phyloP scores from a whole-genome alignment of 2,329 filamentous ascomycete species.

The Huntiella decipiens region DNA sequence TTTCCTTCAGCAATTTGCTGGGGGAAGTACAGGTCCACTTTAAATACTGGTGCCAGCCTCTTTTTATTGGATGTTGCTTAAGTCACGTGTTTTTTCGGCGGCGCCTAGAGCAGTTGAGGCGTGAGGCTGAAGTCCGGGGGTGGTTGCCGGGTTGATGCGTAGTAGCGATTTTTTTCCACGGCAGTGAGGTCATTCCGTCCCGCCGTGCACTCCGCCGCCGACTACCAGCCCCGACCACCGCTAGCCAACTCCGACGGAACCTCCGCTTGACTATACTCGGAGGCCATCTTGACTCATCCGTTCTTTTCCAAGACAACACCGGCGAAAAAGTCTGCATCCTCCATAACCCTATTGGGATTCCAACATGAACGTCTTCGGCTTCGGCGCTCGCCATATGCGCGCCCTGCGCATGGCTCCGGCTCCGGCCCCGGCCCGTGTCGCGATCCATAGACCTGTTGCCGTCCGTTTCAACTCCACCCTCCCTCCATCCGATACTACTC shows the following conservation, averaged over 20 bases:
- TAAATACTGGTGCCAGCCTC: conserved; percentile 5
- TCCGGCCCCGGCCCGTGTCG: conserved; percentile 15
- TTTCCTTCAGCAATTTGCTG: conserved; percentile 1
- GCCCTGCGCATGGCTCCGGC: conserved; percentile 18
- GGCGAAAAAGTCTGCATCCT: not conserved
- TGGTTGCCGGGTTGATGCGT: not conserved
- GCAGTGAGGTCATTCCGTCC: not conserved
- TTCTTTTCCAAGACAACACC: too few species aligned
- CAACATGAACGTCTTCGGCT: conserved; percentile 12
- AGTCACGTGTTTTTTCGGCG: conserved; percentile 4
- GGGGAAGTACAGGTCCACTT: conserved; percentile 3
- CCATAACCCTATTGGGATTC: not conserved
- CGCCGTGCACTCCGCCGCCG: not conserved
- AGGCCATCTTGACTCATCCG: too few species aligned
- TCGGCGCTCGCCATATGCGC: conserved; percentile 17
- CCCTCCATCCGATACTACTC: not conserved
- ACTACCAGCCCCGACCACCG: not conserved
- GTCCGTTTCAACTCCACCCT: conserved; percentile 6
- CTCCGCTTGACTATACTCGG: not conserved
- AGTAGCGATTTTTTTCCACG: not conserved
- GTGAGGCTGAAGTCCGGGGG: conserved; percentile 9
- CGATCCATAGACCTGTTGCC: not conserved
- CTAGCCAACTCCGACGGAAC: not conserved
- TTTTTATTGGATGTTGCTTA: not conserved
- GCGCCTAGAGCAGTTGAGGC: conserved; percentile 4